Evolutionary conservation across 139 green algal genomes (phyloP), one percentile per base, ranked within the genome.

Genomic region (Micromonas commoda): DNA sequence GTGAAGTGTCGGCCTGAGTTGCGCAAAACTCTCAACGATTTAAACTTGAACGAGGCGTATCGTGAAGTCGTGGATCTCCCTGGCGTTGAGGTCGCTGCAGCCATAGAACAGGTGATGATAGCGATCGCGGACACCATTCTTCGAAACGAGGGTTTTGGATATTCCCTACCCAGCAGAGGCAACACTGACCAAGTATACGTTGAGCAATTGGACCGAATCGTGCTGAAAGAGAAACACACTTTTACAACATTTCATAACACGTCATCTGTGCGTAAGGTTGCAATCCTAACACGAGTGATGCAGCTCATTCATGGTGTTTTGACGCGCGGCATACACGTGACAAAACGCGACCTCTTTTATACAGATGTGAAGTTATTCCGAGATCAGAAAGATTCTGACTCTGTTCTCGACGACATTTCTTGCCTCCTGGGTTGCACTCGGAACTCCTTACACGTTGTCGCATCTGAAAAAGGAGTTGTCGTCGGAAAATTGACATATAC

Each of bases 321-420:
- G 81, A 74, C 66, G 34, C 92, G 91, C 80, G 80, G 86, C 76
- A 96, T 96, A 66, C 88, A 93, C 77, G 90, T 95, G 32, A 97
- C 92, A 35, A 97, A 97, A 85, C 90, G 92, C 71, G 92, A 97
- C 73, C 86, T 98, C 6, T 98, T 97, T 86, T 98, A 98, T 89
- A 97, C 94, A 13, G 94, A 97, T 69, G 93, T 97, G 38, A 97
- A 97, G 87, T 90, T 97, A 26, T 97, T 97, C 82, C 87, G 93
- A 87, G 89, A 83, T n/a, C 84, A 88, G 80, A 69, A 53, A 24
- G 87, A 97, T 71, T 93, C 86, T 0, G 94, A 98, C 76, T 77
- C 79, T 0, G 87, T 96, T 0, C 86, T 98, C 64, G 94, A 98
- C 66, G 94, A 98, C 80, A 84, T 97, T 37, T 86, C 90, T 3